Base-by-base conservation (phyloP, 306 rosid species). In the Inga leiocalycina region DNA sequence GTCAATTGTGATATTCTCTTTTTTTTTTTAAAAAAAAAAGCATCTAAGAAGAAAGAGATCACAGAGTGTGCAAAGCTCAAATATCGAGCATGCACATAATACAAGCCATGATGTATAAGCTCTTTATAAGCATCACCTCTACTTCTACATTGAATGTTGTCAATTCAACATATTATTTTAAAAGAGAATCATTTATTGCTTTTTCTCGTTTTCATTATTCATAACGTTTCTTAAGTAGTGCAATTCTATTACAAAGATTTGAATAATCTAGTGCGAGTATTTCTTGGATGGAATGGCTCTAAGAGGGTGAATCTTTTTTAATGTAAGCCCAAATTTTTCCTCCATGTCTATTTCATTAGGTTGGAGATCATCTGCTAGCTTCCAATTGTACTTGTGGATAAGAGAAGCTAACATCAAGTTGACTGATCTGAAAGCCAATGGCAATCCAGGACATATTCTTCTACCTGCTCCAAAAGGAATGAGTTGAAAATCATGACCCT, bases 381-480 rank as follows among this genome's bases (percentile, higher is more conserved):
- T 57, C 65, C 65, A 57, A 57, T 57, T 54, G 20, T 78, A 78
- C 2, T 19, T 12, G 32, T 62, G 59, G 15, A 78, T 2, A 34
- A 78, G 69, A 34, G 79, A 71, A 20, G 82, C 86, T 73, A 83
- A 61, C 3, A 83, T 46, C 10, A 78, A 83, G 15, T 24, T 64
- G 22, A 59, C 44, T 35, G 5, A 24, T 24, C 30, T 13, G 19
- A 16, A 16, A 43, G 74, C 86, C 39, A 77, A 39, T 14, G 82
- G 74, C 43, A 77, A 20, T 45, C 82, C 79, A 43, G 86, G 86
- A 16, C 82, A 78, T 2, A 61, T 72, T 54, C 83, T 83, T 20
- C 86, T 78, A 3, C 86, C 86, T 4, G 59, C 74, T 19, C 83
- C 86, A 64, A 83, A 83, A 6, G 82, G 86, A 51, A 77, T 39